Evolutionary conservation across 495 filamentous ascomycete species (phyloP).

Genomic region (Choiromyces venosus): DNA sequence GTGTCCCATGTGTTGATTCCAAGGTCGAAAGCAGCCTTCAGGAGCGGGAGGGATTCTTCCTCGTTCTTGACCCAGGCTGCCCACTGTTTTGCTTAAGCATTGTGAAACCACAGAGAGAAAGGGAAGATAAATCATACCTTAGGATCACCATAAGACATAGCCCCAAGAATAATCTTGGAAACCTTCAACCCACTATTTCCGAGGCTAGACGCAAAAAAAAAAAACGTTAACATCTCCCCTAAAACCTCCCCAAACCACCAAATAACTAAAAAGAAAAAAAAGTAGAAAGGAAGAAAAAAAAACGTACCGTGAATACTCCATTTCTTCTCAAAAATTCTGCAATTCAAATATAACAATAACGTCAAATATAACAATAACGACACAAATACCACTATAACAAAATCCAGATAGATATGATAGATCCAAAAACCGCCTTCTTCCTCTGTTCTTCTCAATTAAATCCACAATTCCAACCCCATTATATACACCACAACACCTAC

Average conservation of each 20-base stretch:
- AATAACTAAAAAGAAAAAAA: too few relatives aligned
- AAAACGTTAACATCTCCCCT: conserved; percentile 12
- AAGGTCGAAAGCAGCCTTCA: conserved; percentile 61
- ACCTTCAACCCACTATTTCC: conserved; percentile 62
- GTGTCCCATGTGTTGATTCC: conserved; percentile 76
- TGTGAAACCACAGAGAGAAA: background rate
- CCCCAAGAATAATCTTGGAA: conserved; percentile 62
- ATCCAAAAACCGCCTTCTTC: too few relatives aligned
- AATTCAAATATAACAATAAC: background rate
- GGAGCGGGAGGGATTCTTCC: conserved; percentile 59
- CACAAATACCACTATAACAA: too few relatives aligned
- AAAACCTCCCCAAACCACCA: background rate
- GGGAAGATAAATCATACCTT: background rate
- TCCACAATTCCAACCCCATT: background rate
- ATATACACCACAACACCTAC: background rate
- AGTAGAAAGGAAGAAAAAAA: too few relatives aligned
- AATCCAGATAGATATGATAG: too few relatives aligned
- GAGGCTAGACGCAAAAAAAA: conserved; percentile 42
- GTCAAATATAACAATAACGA: too few relatives aligned
- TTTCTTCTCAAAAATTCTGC: background rate
- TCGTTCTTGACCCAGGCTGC: conserved; percentile 59
- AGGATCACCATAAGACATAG: conserved; percentile 60
- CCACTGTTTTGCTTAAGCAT: conserved; percentile 44
- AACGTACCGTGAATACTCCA: background rate
- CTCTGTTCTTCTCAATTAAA: background rate